Conservation (phyloP, 352 stramenopile species). For the Phytophthora ramorum region DNA sequence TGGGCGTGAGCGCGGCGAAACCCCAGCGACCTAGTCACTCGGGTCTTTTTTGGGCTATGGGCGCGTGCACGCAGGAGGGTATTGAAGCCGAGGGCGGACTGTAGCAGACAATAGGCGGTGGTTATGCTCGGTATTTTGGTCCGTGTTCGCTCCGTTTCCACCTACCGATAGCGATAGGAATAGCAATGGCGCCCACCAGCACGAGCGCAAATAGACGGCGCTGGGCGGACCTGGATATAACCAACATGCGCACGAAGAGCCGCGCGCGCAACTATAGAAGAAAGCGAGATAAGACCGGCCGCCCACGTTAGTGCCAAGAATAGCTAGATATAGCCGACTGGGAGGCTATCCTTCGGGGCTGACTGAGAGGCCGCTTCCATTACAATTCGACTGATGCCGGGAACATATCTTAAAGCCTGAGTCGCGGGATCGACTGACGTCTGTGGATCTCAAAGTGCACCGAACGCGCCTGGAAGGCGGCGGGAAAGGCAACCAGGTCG, state of each 20-base stretch:
- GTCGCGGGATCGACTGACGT: too few species aligned
- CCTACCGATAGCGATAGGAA: slow-evolving; percentile 34
- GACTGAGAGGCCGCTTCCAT: slow-evolving; percentile 4
- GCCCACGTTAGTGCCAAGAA: slow-evolving; percentile 7
- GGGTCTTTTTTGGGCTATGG: slow-evolving; percentile 43
- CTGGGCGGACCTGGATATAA: slow-evolving; percentile 27
- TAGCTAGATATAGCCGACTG: background rate
- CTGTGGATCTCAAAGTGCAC: background rate
- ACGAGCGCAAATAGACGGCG: slow-evolving; percentile 23
- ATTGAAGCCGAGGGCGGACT: slow-evolving; percentile 28
- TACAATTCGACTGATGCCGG: slow-evolving; percentile 9
- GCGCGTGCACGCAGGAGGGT: slow-evolving; percentile 18
- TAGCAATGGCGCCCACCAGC: background rate
- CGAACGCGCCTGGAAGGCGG: slow-evolving; percentile 5
- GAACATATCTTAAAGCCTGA: background rate
- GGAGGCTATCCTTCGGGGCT: background rate
- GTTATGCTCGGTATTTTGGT: slow-evolving; percentile 42
- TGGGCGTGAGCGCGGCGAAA: slow-evolving; percentile 27
- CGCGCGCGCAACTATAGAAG: slow-evolving; percentile 42
- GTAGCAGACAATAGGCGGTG: slow-evolving; percentile 11
- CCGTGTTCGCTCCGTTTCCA: slow-evolving; percentile 26
- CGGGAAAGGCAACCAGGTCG: background rate
- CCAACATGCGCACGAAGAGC: slow-evolving; percentile 25
- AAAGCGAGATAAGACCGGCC: slow-evolving; percentile 38
- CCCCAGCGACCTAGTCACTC: slow-evolving; percentile 32